These are phyloP conservation scores for Penicillium nucicola DNA, from an alignment of 495 filamentous ascomycete species.

Conservation along the genomic window DNA sequence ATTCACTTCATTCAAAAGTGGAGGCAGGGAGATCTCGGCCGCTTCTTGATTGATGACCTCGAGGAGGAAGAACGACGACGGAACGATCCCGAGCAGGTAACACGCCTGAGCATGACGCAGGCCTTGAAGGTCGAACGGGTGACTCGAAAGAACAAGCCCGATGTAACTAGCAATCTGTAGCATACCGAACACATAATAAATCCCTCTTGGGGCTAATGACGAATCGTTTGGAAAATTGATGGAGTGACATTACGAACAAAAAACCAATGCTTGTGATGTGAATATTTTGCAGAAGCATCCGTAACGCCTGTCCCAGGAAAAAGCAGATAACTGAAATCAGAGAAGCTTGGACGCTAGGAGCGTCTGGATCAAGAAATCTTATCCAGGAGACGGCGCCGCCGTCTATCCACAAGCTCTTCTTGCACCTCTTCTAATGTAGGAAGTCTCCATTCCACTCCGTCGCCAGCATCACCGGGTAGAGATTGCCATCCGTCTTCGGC, in stretches of 20 bases:
- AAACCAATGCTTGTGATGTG: conserved; percentile 17
- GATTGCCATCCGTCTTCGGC: conserved; percentile 70
- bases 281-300: conserved; percentile 23
- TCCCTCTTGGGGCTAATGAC: conserved; percentile 16
- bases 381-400: conserved; percentile 76
- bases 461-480: conserved; percentile 81
- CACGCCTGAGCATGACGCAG: conserved; percentile 40
- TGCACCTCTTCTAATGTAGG: conserved; percentile 87
- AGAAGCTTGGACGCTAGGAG: neutral
- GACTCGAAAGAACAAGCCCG: conserved; percentile 30
- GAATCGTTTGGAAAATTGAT: conserved; percentile 9
- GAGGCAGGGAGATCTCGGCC: conserved; percentile 71
- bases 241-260: conserved; percentile 6
- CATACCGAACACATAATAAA: conserved; percentile 24
- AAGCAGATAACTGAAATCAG: conserved; percentile 12
- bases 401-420: conserved; percentile 85
- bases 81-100: conserved; percentile 36
- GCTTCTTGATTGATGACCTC: conserved; percentile 78
- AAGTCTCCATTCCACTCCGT: conserved; percentile 79
- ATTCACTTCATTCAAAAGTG: conserved; percentile 83
- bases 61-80: conserved; percentile 48
- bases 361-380: conserved; percentile 57
- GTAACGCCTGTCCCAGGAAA: conserved; percentile 21
- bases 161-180: conserved; percentile 20
- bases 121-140: conserved; percentile 38